Evolutionary conservation across 148 eudicot species (phyloP).

Genomic region (Camellia sinensis): DNA sequence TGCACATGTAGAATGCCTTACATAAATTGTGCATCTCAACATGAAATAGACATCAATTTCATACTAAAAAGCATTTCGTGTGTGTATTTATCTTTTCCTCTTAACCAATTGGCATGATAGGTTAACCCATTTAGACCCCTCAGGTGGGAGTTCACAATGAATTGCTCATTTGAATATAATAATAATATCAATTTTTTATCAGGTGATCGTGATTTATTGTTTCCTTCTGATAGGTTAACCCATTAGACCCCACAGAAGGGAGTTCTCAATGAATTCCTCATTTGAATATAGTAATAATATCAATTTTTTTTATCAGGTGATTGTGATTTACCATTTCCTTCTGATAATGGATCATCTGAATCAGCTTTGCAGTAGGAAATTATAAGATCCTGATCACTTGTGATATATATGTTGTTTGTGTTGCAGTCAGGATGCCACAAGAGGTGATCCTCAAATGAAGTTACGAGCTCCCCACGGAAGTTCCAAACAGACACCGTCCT

Average conservation of each 20-base stretch:
- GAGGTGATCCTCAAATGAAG: conserved; percentile 96
- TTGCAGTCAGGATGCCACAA: conserved; percentile 99
- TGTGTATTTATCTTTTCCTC: not conserved
- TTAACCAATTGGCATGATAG: not conserved
- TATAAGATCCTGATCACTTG: conserved; percentile 96
- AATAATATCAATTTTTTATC: not conserved
- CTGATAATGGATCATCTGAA: conserved; percentile 63
- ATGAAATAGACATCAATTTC: not conserved
- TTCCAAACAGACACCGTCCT: conserved; percentile 98
- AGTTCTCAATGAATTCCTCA: not conserved
- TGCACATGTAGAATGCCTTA: no score
- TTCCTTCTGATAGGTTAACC: not conserved
- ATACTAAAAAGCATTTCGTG: not conserved
- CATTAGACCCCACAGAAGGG: not conserved
- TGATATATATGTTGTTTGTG: conserved; percentile 93
- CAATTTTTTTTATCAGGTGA: not conserved
- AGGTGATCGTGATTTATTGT: not conserved
- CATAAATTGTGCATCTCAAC: not conserved
- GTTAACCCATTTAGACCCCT: not conserved
- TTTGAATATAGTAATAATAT: not conserved
- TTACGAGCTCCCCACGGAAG: conserved; percentile 93
- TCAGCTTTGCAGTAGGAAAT: conserved; percentile 97
- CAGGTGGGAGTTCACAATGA: not conserved
- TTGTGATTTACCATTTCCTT: conserved; percentile 55
- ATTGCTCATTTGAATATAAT: not conserved